phyloP scores from a whole-genome alignment of 345 rosid species.

The Eucalyptus pumila region DNA sequence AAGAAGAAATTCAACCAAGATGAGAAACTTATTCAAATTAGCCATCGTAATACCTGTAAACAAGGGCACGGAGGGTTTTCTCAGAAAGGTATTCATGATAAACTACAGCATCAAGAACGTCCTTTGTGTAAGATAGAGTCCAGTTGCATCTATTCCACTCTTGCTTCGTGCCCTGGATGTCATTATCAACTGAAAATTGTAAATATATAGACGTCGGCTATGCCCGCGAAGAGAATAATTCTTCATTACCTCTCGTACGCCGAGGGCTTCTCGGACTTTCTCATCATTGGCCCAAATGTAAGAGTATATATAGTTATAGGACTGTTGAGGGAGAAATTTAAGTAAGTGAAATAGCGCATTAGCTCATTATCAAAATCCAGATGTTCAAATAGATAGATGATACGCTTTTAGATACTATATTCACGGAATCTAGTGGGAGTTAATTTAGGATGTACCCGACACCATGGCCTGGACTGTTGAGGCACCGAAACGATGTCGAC shows the following conservation, averaged over 20 bases:
- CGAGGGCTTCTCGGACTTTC: conserved; percentile 12
- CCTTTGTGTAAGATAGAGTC: neutral
- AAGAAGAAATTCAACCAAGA: neutral
- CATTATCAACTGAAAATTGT: neutral
- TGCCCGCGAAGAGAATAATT: neutral
- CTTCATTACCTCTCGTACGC: conserved; percentile 11
- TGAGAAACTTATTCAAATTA: neutral
- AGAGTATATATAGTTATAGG: neutral
- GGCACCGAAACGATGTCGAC: neutral
- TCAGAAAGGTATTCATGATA: conserved; percentile 5
- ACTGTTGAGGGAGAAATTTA: neutral
- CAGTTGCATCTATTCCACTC: conserved; percentile 12
- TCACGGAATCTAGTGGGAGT: neutral
- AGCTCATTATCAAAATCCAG: neutral
- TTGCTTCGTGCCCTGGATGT: neutral
- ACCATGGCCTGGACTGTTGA: neutral
- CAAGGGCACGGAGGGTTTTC: conserved; percentile 1
- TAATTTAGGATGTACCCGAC: neutral
- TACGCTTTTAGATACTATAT: neutral
- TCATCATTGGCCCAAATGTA: conserved; percentile 22
- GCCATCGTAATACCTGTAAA: conserved; percentile 1
- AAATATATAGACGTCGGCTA: neutral
- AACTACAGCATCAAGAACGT: neutral
- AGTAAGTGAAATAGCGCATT: neutral
- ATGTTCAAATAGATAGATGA: neutral